Evolutionary conservation across 352 stramenopile species (phyloP), one percentile per base, ranked within the genome.

Genomic region (Pythium apleroticum): DNA sequence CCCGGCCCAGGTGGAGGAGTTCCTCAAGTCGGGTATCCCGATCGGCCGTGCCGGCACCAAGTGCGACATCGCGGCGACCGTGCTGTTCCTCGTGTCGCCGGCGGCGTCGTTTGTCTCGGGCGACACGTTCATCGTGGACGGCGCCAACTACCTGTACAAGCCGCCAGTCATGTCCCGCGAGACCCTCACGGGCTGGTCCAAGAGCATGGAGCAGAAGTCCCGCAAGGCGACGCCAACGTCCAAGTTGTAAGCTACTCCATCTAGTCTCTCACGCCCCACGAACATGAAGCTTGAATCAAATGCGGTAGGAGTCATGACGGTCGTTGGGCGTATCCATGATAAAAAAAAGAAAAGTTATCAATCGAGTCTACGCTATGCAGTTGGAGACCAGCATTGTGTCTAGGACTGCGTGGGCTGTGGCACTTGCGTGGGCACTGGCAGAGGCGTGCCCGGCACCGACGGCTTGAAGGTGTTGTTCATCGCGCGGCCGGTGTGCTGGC

Each of bases 41-140:
- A 69, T 97, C 19, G 85, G 88, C 12, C 87, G 88, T 56, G 72
- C 87, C n/a, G 89, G 89, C 28, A 75, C 75, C 46, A 97, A 95
- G 72, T 77, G 70, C 30, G 90, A 97, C 61, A 97, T 97, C 60
- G 89, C 83, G 0, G 70, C 79, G 11, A 73, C 81, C 2, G 84
- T 91, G 48, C 70, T 97, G 31, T 97, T 96, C 74, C 73, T 97
- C 15, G 80, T 90, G 15, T 95, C 86, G 0, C 76, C 78, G 12
- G 89, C 82, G 3, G 88, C 78, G 0, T 80, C 76, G 48, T 96
- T 94, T 65, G 78, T 97, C 33, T 90, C 86, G 41, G 90, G 90
- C 19, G 75, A 91, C 62, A 87, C 88, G 24, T 63, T 96, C 39
- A 87, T 96, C 53, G 86, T 95, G 19, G 89, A 97, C 60, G 89